Evolutionary conservation across 2,329 filamentous ascomycete genomes (phyloP).

Genomic region (Xylaria sp.): DNA sequence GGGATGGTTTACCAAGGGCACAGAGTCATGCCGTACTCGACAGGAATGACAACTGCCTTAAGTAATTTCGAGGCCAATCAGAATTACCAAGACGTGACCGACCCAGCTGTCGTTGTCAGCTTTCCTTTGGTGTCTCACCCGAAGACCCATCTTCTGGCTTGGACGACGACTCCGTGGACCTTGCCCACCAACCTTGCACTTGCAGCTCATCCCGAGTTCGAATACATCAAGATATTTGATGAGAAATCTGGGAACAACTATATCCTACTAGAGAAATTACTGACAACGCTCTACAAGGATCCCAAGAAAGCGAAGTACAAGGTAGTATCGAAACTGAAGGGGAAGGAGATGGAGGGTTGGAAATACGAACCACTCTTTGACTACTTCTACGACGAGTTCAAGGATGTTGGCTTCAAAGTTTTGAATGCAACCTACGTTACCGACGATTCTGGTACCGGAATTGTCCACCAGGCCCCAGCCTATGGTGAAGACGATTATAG

Average conservation of each 20-base stretch:
- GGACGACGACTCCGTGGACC: conserved; percentile 91
- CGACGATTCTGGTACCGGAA: conserved; percentile 88
- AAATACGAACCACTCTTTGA: conserved; percentile 89
- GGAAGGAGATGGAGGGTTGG: conserved; percentile 87
- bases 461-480: conserved; percentile 92
- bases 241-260: conserved; percentile 85
- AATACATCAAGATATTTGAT: conserved; percentile 88
- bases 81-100: conserved; percentile 93
- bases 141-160: conserved; percentile 79
- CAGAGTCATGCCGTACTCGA: conserved; percentile 95
- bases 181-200: conserved; percentile 83
- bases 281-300: conserved; percentile 89
- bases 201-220: conserved; percentile 82
- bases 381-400: conserved; percentile 90
- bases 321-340: conserved; percentile 80
- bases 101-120: conserved; percentile 87
- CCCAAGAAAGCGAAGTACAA: conserved; percentile 95
- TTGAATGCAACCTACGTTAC: conserved; percentile 88
- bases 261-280: conserved; percentile 82
- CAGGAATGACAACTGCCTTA: conserved; percentile 85
- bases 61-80: conserved; percentile 95
- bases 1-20: conserved; percentile 89
- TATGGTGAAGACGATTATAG: conserved; percentile 98
- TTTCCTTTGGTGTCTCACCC: conserved; percentile 86
- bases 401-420: conserved; percentile 83